These are phyloP conservation scores for Alternaria brassicae DNA, from an alignment of 2,329 filamentous ascomycete species.

Conservation along the genomic window DNA sequence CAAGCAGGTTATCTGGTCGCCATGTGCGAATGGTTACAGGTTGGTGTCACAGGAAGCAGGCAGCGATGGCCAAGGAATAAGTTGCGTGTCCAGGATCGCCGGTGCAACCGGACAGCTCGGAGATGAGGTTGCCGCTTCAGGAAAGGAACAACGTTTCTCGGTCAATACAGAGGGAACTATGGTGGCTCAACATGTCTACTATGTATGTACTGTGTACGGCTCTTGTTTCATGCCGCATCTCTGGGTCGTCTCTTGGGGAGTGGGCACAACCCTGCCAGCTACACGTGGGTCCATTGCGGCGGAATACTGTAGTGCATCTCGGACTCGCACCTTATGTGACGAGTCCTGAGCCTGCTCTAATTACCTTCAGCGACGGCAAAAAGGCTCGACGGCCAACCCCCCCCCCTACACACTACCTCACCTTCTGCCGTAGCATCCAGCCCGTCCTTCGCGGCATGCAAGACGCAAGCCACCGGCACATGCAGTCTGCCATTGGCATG, in stretches of 20 bases:
- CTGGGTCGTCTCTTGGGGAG: constrained; percentile 11
- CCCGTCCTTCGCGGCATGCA: constrained; percentile 14
- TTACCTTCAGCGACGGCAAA: constrained; percentile 2
- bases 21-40: not conserved
- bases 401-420: constrained; percentile 10
- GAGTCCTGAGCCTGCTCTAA: constrained; percentile 1
- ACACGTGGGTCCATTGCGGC: constrained; percentile 27
- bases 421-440: constrained; percentile 14
- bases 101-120: not conserved
- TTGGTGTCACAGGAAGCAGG: not conserved
- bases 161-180: not conserved
- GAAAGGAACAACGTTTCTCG: not conserved
- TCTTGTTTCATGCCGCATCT: constrained; percentile 22
- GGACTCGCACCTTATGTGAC: constrained; percentile 8
- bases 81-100: not conserved
- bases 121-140: constrained; percentile 5
- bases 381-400: not conserved
- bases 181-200: not conserved
- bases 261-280: constrained; percentile 19
- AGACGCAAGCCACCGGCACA: constrained; percentile 22
- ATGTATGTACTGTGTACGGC: no score
- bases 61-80: not conserved
- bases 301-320: constrained; percentile 17
- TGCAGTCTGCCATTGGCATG: constrained; percentile 16
- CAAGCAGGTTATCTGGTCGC: not conserved